phyloP scores from a whole-genome alignment of 2,329 filamentous ascomycete species.

The Nigrospora osmanthi region DNA sequence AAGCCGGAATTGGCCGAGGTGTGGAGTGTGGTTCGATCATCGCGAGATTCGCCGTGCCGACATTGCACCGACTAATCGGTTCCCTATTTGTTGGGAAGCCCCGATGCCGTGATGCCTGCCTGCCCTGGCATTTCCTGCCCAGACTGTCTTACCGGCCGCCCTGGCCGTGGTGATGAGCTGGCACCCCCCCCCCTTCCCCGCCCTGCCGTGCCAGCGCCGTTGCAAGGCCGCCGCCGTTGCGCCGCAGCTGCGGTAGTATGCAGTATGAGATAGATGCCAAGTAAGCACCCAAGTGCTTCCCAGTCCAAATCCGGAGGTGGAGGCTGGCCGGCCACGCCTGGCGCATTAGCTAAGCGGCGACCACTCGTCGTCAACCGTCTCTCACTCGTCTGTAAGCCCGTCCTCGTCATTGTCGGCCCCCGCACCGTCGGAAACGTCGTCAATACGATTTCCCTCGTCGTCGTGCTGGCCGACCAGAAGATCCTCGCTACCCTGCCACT shows the following conservation, averaged over 20 bases:
- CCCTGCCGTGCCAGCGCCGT: no score
- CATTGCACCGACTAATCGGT: constrained; percentile 1
- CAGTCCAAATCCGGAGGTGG: not conserved
- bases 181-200: not conserved
- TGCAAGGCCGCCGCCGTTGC: no score
- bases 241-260: not conserved
- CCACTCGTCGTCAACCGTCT: not conserved
- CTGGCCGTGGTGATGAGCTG: not conserved
- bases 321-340: no score
- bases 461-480: constrained; percentile 40
- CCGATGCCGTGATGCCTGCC: not conserved
- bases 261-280: not conserved
- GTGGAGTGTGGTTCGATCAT: constrained; percentile 2
- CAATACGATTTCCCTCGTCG: constrained; percentile 5
- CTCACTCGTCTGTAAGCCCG: not conserved
- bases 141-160: not conserved
- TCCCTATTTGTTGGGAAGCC: not conserved
- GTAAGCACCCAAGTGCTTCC: not conserved
- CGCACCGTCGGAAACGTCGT: constrained; percentile 1
- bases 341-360: no score
- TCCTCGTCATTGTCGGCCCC: not conserved
- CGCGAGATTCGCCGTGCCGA: constrained; percentile 1
- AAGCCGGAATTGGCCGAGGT: constrained; percentile 3
- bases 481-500: constrained; percentile 62
- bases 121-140: not conserved